A percentile compares a stretch with the other conserved stretches of the same genome.
Conservation (phyloP, 2,329 filamentous ascomycete genomes). For the Fusarium dimerum region DNA sequence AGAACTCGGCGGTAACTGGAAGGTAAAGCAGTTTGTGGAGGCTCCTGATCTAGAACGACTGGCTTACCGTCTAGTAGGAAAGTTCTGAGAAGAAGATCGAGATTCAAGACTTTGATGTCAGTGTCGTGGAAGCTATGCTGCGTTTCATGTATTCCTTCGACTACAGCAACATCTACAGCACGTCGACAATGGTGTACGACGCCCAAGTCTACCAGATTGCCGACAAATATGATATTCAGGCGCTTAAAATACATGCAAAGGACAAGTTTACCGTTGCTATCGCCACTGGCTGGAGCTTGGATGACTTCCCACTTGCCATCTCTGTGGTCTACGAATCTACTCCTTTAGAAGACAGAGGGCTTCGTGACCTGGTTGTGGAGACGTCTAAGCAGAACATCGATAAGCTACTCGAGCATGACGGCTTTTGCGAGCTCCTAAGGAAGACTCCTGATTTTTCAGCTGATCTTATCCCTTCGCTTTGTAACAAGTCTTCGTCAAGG, state of each 20-base stretch:
- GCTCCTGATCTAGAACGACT: neutral
- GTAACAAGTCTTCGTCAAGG: neutral
- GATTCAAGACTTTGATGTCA: slow-evolving; percentile 2
- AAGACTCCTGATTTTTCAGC: neutral
- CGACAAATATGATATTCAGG: slow-evolving; percentile 1
- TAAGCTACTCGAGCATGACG: accelerated
- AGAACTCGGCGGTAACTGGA: slow-evolving; percentile 1
- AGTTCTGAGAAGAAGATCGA: neutral
- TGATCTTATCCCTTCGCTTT: slow-evolving; percentile 1
- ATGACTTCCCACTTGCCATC: slow-evolving; percentile 1
- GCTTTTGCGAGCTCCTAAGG: neutral
- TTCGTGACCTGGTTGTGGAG: slow-evolving; percentile 4
- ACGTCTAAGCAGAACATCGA: neutral
- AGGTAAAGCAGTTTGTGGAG: neutral
- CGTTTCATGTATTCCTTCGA: slow-evolving; percentile 7
- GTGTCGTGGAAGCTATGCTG: slow-evolving; percentile 6
- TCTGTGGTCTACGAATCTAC: neutral
- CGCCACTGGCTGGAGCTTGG: neutral
- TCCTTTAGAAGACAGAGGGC: neutral
- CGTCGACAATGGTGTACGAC: slow-evolving; percentile 4
- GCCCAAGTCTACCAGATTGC: slow-evolving; percentile 9
- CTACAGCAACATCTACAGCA: neutral
- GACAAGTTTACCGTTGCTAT: neutral
- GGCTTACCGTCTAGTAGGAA: neutral
- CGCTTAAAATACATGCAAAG: neutral